Evolutionary conservation across 768 basidiomycete genomes (phyloP), one percentile per base, ranked within the genome.

Genomic region (Antrodiella citrinella): DNA sequence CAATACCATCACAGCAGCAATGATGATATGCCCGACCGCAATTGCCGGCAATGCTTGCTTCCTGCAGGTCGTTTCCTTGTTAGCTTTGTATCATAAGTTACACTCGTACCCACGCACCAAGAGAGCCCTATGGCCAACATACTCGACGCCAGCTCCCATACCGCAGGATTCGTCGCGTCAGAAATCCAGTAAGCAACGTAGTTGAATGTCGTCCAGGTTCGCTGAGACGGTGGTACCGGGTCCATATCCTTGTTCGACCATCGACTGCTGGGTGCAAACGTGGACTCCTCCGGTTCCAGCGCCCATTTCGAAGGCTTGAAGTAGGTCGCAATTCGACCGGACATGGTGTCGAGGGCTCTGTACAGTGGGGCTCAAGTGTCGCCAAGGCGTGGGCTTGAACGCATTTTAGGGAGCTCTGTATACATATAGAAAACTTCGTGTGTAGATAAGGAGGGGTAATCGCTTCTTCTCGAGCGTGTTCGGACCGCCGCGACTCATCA

Each of bases 241-340:
- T 86, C 86, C 80, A 87, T 86, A 59, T 86, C 86, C 55, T 76
- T 76, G 64, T 89, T 89, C 54, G 70, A 73, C 83, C 83, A 86
- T 62, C 72, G 69, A 53, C 72, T 71, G 42, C 60, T 72, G 7
- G 80, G 75, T 3, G 81, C 84, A 57, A 83, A 80, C 21, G 73
- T 76, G 19, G 74, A 74, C 38, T 72, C 63, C 47, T 74, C 72
- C 9, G 76, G 72, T 57, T 78, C 68, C 30, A 84, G 72, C 12
- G 66, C 69, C 81, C 77, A 81, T 21, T 59, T 57, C 10, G 72
- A 69, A 2, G 65, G 63, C 47, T 62, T 67, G 54, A 67, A 55
- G 60, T 65, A 69, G 40, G 51, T 51, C 7, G 43, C 22, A 46
- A 56, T 30, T 35, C 15, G 30, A 7, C 15, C 20, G n/a, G 20